Conservation (phyloP, 805 yeast genomes). For the Cyberlindnera japonica region DNA sequence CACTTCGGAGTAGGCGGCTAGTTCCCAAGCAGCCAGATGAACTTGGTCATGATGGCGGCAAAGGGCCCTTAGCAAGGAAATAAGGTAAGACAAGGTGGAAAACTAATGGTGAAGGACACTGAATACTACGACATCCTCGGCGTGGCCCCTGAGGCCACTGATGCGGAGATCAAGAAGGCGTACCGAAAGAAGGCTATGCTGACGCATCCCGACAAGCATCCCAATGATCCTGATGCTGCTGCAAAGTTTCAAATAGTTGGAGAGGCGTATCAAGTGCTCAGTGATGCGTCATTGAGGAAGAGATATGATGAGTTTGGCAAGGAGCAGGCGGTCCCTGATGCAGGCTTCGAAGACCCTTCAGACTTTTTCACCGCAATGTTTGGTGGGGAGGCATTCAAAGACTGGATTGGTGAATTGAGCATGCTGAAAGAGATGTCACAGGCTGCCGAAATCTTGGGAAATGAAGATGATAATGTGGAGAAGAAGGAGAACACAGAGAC, state of each 20-base stretch:
- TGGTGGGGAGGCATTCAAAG: slow-evolving; percentile 76
- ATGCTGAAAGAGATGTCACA: slow-evolving; percentile 60
- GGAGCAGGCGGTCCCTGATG: slow-evolving; percentile 62
- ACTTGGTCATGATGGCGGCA: no score
- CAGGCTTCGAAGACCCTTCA: slow-evolving; percentile 78
- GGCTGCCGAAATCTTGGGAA: slow-evolving; percentile 46
- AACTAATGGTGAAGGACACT: slow-evolving; percentile 57
- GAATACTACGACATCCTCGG: slow-evolving; percentile 80
- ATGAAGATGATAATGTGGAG: slow-evolving; percentile 30
- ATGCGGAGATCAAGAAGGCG: slow-evolving; percentile 85
- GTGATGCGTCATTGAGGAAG: slow-evolving; percentile 63
- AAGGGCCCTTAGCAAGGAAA: no score
- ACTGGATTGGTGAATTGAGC: slow-evolving; percentile 76
- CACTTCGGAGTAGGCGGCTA: no score
- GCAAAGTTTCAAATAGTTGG: slow-evolving; percentile 74
- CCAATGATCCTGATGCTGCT: slow-evolving; percentile 89
- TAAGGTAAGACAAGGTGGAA: no score
- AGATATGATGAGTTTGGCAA: slow-evolving; percentile 86
- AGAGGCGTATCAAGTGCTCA: slow-evolving; percentile 74
- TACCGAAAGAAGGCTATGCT: slow-evolving; percentile 86
- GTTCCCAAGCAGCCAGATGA: no score
- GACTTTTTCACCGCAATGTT: slow-evolving; percentile 82
- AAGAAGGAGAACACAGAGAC: slow-evolving; percentile 7
- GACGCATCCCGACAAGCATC: slow-evolving; percentile 95
- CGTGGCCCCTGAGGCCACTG: slow-evolving; percentile 65